phyloP scores from a whole-genome alignment of 2,329 filamentous ascomycete species.

The Tolypocladium tropicale region DNA sequence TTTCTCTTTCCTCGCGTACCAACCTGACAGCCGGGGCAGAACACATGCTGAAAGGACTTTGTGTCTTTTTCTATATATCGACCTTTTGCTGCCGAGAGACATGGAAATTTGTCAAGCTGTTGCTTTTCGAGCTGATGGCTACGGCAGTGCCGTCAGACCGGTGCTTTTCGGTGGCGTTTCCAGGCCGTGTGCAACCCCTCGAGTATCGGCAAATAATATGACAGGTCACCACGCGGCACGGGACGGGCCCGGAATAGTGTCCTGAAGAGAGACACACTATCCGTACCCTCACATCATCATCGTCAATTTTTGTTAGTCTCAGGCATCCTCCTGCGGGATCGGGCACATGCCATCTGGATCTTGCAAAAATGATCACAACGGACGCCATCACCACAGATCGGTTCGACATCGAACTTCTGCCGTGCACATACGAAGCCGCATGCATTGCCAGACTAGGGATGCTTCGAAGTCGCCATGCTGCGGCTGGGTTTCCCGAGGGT shows the following conservation, averaged over 20 bases:
- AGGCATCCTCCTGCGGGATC: background rate
- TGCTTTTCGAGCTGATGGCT: background rate
- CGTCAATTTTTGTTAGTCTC: background rate
- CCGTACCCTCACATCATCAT: background rate
- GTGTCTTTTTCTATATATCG: background rate
- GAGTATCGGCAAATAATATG: slow-evolving; percentile 7
- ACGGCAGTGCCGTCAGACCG: slow-evolving; percentile 1
- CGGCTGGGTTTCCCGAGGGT: background rate
- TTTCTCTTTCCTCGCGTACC: slow-evolving; percentile 16
- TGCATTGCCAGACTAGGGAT: background rate
- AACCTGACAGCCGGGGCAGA: background rate
- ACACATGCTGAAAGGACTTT: background rate
- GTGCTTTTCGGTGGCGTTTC: slow-evolving; percentile 3
- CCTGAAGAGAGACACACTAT: background rate
- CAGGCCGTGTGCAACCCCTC: background rate
- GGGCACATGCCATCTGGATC: background rate
- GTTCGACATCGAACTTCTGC: background rate
- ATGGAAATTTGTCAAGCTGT: background rate
- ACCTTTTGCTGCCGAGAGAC: background rate
- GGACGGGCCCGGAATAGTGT: slow-evolving; percentile 1
- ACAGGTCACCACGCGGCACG: slow-evolving; percentile 12
- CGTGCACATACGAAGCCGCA: no score
- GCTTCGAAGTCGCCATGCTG: background rate
- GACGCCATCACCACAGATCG: no score
- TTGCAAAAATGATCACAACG: background rate